A percentile compares a stretch with the other conserved stretches of the same genome.
phyloP scores from a whole-genome alignment of 1,139 yeast genomes.

The Geotrichum macrosporum region DNA sequence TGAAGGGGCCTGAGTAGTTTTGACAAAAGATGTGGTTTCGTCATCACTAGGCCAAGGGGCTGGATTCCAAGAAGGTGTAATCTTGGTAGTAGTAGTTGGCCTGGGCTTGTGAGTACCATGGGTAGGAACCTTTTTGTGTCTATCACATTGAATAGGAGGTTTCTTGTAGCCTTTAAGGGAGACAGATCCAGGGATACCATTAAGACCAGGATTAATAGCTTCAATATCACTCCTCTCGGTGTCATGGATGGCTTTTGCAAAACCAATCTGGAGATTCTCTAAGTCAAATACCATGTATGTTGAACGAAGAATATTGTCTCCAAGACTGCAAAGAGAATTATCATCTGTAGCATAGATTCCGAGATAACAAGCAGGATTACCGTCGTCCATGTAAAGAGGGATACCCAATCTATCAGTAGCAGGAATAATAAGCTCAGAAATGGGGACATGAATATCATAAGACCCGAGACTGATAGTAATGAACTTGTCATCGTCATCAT shows the following conservation, averaged over 20 bases:
- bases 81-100: conserved; percentile 3
- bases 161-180: neutral
- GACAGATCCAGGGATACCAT: conserved; percentile 17
- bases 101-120: neutral
- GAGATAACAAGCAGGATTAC: conserved; percentile 58
- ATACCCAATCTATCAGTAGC: conserved; percentile 14
- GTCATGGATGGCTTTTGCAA: conserved; percentile 44
- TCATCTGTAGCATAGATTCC: conserved; percentile 49
- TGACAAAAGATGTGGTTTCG: neutral
- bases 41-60: conserved; percentile 18
- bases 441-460: conserved; percentile 15
- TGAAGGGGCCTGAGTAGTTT: neutral
- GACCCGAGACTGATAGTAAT: conserved; percentile 15
- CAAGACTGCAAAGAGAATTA: conserved; percentile 49
- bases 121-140: neutral
- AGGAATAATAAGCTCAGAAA: conserved; percentile 16
- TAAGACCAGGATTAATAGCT: conserved; percentile 8
- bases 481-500: conserved; percentile 22
- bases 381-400: conserved; percentile 38
- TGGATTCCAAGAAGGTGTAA: conserved; percentile 15
- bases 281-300: conserved; percentile 66
- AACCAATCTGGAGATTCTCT: conserved; percentile 54
- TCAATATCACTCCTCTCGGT: conserved; percentile 1
- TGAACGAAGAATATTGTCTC: conserved; percentile 56
- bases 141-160: conserved; percentile 5